Evolutionary conservation across 2,329 filamentous ascomycete genomes (phyloP), one percentile per base, ranked within the genome.

Genomic region (Apiospora phragmitis): DNA sequence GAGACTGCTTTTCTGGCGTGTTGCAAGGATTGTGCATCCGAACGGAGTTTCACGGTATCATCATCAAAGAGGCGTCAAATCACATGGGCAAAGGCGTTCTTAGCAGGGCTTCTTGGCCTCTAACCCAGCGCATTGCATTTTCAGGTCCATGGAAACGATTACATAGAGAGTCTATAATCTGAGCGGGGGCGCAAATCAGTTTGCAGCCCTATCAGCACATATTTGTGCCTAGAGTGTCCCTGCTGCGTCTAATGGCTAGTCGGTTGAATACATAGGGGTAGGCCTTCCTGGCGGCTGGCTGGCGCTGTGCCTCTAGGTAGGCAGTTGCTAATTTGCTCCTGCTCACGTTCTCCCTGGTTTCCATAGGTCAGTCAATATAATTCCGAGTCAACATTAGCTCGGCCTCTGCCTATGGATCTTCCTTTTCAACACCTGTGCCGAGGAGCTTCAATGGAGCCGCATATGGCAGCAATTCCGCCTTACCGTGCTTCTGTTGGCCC

Each of bases 41-140:
- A 62, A 62, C 55, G 55, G 55, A 62, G 55, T 62, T 62, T 62
- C 32, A 62, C 55, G 55, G 55, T 62, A 62, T 62, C 55, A 62
- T 62, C 55, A 62, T 62, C 18, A 62, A 62, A 62, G 32, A 62
- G 55, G 55, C 55, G 55, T 62, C 55, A 62, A 62, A 12, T 62
- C 32, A 62, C 26, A 59, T 62, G 55, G 55, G 55, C 32, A 62
- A 62, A 21, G 55, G 55, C 29, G 55, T 62, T 62, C 21, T 62
- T 35, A 62, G 47, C 12, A 38, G 55, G 55, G 55, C 18, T 29
- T 62, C 32, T 21, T 24, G 55, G 55, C 55, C 55, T n/a, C 55
- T 38, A 21, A 62, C 55, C 51, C 55, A 38, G 55, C 55, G 32
- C 55, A 62, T 62, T 62, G 55, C 55, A 62, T 62, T 62, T 62